phyloP scores from a whole-genome alignment of 495 filamentous ascomycete species.

The Ramalina intermedia region DNA sequence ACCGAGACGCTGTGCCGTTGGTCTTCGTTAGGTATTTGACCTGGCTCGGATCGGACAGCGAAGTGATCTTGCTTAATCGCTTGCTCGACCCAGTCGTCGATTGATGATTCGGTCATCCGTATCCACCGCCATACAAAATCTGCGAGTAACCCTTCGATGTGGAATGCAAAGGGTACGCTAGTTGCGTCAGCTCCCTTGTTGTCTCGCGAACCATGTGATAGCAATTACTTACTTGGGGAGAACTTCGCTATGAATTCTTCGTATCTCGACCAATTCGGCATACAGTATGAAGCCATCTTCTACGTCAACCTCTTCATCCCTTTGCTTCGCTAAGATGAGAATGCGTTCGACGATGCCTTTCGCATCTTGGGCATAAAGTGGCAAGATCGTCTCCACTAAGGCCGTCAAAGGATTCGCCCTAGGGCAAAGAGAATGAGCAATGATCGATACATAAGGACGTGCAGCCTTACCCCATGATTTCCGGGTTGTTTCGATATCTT shows the following conservation, averaged over 20 bases:
- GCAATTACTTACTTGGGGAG: conserved; percentile 42
- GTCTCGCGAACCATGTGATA: conserved; percentile 3
- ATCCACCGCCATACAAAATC: conserved; percentile 97
- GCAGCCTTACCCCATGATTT: conserved; percentile 60
- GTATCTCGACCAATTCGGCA: conserved; percentile 68
- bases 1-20: conserved; percentile 85
- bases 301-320: conserved; percentile 61
- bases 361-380: conserved; percentile 77
- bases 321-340: conserved; percentile 50
- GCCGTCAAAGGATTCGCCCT: conserved; percentile 65
- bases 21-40: conserved; percentile 55
- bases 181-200: conserved; percentile 18
- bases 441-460: not conserved
- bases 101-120: conserved; percentile 57
- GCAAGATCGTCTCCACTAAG: conserved; percentile 69
- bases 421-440: not conserved
- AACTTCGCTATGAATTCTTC: conserved; percentile 57
- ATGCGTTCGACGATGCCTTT: conserved; percentile 69
- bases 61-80: conserved; percentile 84
- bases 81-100: conserved; percentile 74
- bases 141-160: conserved; percentile 71
- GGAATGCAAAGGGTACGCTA: conserved; percentile 56
- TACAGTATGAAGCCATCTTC: conserved; percentile 93
- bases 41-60: conserved; percentile 44
- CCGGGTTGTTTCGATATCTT: conserved; percentile 74